Conservation (phyloP, 345 rosid species). For the Eucalyptus cladocalyx region DNA sequence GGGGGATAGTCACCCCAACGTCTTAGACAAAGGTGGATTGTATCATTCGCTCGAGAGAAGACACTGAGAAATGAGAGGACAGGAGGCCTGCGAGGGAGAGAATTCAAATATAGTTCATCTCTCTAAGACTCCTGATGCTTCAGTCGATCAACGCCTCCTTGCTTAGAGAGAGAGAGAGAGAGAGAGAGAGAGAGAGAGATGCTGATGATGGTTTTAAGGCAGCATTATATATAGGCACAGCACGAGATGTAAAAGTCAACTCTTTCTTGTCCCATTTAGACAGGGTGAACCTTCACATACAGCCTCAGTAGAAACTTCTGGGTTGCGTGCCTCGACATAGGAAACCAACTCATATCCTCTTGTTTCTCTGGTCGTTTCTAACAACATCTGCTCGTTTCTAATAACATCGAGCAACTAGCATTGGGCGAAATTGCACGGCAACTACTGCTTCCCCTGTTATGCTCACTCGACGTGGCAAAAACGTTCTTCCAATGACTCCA, state of each 20-base stretch:
- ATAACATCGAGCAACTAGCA: background rate
- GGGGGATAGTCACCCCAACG: background rate
- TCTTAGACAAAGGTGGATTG: background rate
- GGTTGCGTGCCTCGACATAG: background rate
- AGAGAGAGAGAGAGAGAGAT: background rate
- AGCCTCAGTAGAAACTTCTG: background rate
- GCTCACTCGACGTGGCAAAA: background rate
- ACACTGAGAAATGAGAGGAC: background rate
- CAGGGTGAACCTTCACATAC: background rate
- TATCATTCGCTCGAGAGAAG: background rate
- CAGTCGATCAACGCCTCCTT: background rate
- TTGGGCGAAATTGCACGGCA: background rate
- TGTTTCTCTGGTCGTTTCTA: background rate
- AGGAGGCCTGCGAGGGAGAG: constrained; percentile 18
- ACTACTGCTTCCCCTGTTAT: background rate
- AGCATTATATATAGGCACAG: background rate
- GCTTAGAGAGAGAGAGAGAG: background rate
- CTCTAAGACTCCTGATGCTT: background rate
- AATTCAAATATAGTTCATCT: constrained; percentile 1
- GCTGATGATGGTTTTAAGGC: background rate
- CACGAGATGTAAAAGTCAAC: background rate
- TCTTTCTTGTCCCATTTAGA: background rate
- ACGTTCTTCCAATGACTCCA: background rate
- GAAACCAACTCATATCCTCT: background rate
- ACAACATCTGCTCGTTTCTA: background rate